Base-by-base conservation (phyloP, 2,329 filamentous ascomycete species). In the Fusarium sterilihyphosum region DNA sequence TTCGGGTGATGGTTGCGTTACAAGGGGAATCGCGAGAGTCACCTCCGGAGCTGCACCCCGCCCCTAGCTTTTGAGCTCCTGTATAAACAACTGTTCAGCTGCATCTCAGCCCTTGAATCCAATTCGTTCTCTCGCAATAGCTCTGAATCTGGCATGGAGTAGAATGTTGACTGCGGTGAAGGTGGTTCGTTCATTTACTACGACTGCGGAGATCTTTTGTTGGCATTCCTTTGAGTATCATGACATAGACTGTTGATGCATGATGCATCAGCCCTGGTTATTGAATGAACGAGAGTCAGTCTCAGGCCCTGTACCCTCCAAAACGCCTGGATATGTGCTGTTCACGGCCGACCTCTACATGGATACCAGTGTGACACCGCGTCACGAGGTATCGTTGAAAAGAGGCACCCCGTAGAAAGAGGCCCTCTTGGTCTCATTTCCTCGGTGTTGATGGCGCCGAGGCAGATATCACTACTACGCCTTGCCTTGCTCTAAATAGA, bases 321-420 rank as follows among this genome's bases (percentile, higher is more conserved):
- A 37, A 24, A 37, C 13, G 31, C 17, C 31, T 37, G n/a, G 13
- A 24, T 26, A 53, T 37, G 50, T 35, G 31, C 35, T 29, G 35
- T 17, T 18, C 20, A 54, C 14, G 24, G 35, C 14, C 20, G 4
- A 26, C 24, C 24, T 56, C 24, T 41, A 29, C 18, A 56, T 41
- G 35, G 24, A 40, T 18, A 41, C 24, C 8, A 24, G 52, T 56
- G 37, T 20, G 37, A 41, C 35, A 29, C 35, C 6, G 20, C 35
- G 68, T 69, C 50, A 72, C 57, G 52, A 69, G 60, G 40, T 43
- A 20, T 60, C 20, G 38, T 38, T 47, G 24, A 61, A 65, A 62
- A 73, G 69, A 65, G 61, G 60, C 54, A 65, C 58, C 54, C 70
- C 70, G 54, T n/a, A 71, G 29, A 41, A 47, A 31, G 29, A 41